These are phyloP conservation scores for Yamadazyma akitaensis DNA, from an alignment of 805 yeast species.

Conservation along the genomic window DNA sequence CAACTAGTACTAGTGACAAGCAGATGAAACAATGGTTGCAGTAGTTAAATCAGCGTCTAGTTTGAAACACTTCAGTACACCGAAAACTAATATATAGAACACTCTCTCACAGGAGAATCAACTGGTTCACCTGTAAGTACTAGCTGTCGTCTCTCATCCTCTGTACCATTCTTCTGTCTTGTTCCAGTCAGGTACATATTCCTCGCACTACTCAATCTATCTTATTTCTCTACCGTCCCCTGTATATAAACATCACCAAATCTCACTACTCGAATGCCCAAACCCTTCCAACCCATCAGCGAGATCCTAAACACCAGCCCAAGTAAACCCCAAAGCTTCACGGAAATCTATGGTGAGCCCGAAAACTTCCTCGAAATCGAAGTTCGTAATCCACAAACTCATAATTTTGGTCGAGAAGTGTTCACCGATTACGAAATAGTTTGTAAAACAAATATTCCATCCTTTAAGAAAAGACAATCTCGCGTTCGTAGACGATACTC, in stretches of 20 bases:
- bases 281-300: slow-evolving; percentile 43
- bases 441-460: slow-evolving; percentile 88
- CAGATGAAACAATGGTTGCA: too few relatives aligned
- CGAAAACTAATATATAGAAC: too few relatives aligned
- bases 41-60: too few relatives aligned
- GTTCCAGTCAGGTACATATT: too few relatives aligned
- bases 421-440: slow-evolving; percentile 90
- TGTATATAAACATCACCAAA: neutral
- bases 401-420: slow-evolving; percentile 59
- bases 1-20: too few relatives aligned
- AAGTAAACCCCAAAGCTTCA: slow-evolving; percentile 55
- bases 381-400: slow-evolving; percentile 74
- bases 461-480: slow-evolving; percentile 62
- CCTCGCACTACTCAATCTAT: neutral
- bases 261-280: slow-evolving; percentile 17
- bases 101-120: too few relatives aligned
- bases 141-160: neutral
- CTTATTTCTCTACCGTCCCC: neutral
- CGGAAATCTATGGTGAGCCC: slow-evolving; percentile 88
- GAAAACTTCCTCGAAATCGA: slow-evolving; percentile 92
- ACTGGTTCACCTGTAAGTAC: too few relatives aligned
- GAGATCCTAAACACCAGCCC: slow-evolving; percentile 31
- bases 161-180: neutral
- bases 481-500: slow-evolving; percentile 82
- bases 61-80: too few relatives aligned